These are phyloP conservation scores for Dissophora ornata DNA, from an alignment of 192 early-diverging fungal species.

Conservation along the genomic window DNA sequence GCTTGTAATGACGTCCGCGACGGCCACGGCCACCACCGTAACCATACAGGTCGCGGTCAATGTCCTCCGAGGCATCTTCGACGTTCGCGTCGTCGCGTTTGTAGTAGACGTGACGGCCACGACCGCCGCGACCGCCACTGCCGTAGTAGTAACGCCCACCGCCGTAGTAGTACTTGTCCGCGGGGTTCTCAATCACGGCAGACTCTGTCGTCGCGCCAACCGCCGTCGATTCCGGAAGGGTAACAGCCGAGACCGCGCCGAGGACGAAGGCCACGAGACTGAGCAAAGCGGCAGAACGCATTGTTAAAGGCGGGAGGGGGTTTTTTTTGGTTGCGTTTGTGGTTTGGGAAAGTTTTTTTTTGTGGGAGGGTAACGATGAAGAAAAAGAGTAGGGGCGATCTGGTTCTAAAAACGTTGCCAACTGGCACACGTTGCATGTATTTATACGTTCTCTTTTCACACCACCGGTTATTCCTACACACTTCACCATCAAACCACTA, in stretches of 20 bases:
- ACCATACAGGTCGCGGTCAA: too few relatives aligned
- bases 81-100: too few relatives aligned
- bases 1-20: background rate
- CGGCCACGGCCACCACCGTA: background rate
- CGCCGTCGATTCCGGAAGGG: background rate
- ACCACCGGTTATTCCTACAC: too few relatives aligned
- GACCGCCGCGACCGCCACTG: background rate
- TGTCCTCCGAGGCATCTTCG: too few relatives aligned
- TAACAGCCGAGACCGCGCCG: background rate
- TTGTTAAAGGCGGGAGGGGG: background rate
- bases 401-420: too few relatives aligned
- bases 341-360: background rate
- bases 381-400: too few relatives aligned
- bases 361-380: too few relatives aligned
- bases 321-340: background rate
- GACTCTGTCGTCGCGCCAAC: background rate
- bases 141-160: background rate
- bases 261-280: slow-evolving; percentile 12
- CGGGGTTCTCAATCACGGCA: background rate
- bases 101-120: background rate
- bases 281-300: slow-evolving; percentile 13
- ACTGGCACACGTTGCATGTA: too few relatives aligned
- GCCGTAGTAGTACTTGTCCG: background rate
- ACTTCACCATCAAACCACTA: too few relatives aligned
- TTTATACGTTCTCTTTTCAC: too few relatives aligned